Evolutionary conservation across 768 basidiomycete genomes (phyloP).

Genomic region (Rhizopogon vulgaris): DNA sequence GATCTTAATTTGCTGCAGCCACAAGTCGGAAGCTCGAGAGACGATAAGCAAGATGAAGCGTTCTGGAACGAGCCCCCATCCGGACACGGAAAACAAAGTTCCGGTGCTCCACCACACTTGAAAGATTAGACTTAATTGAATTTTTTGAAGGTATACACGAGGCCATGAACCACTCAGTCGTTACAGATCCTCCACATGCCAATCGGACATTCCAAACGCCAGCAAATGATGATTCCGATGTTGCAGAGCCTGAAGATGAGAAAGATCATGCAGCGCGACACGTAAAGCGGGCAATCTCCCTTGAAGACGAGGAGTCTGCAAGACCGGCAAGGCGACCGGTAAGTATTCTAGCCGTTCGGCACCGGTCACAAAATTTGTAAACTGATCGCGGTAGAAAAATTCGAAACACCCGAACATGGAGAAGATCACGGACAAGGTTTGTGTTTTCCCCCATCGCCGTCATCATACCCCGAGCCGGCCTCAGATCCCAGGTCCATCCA

Average conservation of each 20-base stretch:
- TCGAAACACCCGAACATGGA: constrained; percentile 13
- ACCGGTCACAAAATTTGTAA: neutral
- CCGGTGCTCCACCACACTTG: neutral
- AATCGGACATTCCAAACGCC: constrained; percentile 18
- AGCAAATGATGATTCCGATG: constrained; percentile 21
- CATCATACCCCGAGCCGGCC: constrained; percentile 3
- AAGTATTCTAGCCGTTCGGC: neutral
- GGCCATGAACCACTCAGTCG: neutral
- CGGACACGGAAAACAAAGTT: neutral
- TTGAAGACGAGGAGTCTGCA: constrained; percentile 11
- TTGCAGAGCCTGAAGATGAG: constrained; percentile 18
- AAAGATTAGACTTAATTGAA: neutral
- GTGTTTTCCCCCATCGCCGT: neutral
- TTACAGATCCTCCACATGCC: neutral
- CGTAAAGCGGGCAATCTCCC: constrained; percentile 14
- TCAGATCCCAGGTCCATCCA: constrained; percentile 7
- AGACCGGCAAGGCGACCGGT: constrained; percentile 25
- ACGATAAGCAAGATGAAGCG: neutral
- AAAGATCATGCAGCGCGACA: constrained; percentile 15
- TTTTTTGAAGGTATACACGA: neutral
- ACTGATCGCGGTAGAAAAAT: constrained; percentile 14
- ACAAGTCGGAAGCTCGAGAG: constrained; percentile 1
- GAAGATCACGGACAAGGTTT: constrained; percentile 17
- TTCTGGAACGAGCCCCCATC: constrained; percentile 3
- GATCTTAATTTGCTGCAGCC: constrained; percentile 1